phyloP scores from a whole-genome alignment of 2,329 filamentous ascomycete genomes.

The Elsinoe batatas region DNA sequence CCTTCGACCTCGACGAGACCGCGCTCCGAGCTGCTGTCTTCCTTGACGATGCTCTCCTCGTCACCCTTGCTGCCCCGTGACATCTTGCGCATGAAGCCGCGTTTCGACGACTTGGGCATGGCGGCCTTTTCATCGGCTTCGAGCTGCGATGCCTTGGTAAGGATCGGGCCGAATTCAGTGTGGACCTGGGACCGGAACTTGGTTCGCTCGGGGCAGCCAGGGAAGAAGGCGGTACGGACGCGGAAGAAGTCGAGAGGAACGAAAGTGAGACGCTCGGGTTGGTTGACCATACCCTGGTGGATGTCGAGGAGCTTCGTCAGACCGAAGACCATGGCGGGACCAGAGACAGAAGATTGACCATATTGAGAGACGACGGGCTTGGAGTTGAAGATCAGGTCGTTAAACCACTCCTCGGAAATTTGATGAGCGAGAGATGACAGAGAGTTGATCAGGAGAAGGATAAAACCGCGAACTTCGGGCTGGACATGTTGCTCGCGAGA shows the following conservation, averaged over 20 bases:
- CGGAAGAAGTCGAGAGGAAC: conserved; percentile 31
- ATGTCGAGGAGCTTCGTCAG: conserved; percentile 38
- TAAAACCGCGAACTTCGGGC: conserved; percentile 29
- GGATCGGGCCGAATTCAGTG: conserved; percentile 35
- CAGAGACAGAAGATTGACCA: conserved; percentile 18
- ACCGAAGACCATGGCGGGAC: conserved; percentile 32
- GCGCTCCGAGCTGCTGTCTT: conserved; percentile 18
- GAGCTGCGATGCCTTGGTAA: conserved; percentile 22
- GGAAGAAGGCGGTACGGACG: conserved; percentile 34
- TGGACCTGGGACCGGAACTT: conserved; percentile 37
- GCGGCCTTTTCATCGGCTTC: conserved; percentile 10
- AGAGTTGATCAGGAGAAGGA: conserved; percentile 25
- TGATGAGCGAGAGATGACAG: conserved; percentile 24
- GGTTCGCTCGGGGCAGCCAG: conserved; percentile 36
- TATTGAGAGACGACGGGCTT: conserved; percentile 30
- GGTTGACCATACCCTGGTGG: conserved; percentile 26
- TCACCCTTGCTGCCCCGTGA: conserved; percentile 13
- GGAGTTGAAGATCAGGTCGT: conserved; percentile 35
- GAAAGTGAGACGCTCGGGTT: conserved; percentile 16
- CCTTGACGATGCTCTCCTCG: conserved; percentile 19
- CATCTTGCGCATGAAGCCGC: conserved; percentile 14
- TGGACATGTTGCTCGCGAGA: conserved; percentile 15
- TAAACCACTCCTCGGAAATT: conserved; percentile 33
- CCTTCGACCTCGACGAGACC: conserved; percentile 16
- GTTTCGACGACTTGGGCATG: conserved; percentile 18